Evolutionary conservation across 192 early-diverging fungal species (phyloP).

Genomic region (Piromyces sp.): DNA sequence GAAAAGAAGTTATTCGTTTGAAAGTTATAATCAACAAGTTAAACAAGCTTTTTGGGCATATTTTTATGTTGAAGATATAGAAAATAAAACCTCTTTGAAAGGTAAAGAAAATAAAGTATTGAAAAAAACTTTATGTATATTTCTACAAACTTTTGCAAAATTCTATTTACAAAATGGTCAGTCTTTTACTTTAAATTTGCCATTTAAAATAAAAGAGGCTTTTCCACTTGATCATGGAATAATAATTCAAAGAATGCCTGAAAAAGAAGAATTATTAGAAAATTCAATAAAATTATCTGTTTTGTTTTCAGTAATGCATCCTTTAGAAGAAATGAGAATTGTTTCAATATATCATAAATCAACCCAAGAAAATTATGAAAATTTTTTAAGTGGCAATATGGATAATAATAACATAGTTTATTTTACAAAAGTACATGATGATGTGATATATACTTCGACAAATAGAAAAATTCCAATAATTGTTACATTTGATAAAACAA

Average conservation of each 20-base stretch:
- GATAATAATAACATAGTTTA: not conserved
- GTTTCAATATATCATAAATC: constrained; percentile 8
- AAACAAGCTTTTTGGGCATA: not conserved
- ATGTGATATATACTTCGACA: constrained; percentile 4
- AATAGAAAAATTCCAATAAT: constrained; percentile 8
- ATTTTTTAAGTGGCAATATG: not conserved
- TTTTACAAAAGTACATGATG: constrained; percentile 2
- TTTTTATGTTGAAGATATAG: not conserved
- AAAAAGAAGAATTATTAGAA: constrained; percentile 1
- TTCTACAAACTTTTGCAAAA: not conserved
- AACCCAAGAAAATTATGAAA: not conserved
- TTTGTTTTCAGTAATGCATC: constrained; percentile 25
- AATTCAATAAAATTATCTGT: constrained; percentile 3
- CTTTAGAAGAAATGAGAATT: constrained; percentile 18
- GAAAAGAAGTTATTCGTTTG: not conserved
- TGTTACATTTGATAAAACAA: constrained; percentile 16
- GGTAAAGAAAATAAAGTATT: not conserved
- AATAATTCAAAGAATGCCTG: constrained; percentile 12
- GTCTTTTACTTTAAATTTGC: constrained; percentile 7
- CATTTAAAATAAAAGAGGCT: constrained; percentile 14
- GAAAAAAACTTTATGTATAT: not conserved
- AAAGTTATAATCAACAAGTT: not conserved
- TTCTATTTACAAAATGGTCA: not conserved
- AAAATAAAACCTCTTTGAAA: not conserved
- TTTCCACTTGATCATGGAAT: constrained; percentile 27